Evolutionary conservation across 805 yeast genomes (phyloP).

Genomic region (Candida stauntonica): DNA sequence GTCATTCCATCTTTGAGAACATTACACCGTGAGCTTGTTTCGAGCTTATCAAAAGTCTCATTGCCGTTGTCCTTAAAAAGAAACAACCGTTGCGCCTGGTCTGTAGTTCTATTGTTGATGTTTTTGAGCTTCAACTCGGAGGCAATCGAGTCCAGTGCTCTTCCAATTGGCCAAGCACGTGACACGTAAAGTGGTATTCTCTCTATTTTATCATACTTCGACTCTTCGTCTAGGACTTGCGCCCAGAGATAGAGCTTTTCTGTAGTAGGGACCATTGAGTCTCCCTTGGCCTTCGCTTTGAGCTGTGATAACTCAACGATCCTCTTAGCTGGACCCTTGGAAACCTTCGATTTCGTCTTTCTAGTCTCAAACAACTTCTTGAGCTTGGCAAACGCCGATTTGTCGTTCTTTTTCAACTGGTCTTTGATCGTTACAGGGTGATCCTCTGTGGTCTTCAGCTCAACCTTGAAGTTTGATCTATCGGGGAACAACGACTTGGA

Average conservation of each 20-base stretch:
- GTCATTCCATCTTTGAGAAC: conserved; percentile 18
- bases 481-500: conserved; percentile 25
- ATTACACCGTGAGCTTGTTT: conserved; percentile 20
- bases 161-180: conserved; percentile 26
- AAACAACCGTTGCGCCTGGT: conserved; percentile 17
- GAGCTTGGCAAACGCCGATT: conserved; percentile 20
- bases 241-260: conserved; percentile 24
- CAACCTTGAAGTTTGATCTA: conserved; percentile 18
- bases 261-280: conserved; percentile 13
- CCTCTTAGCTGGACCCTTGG: conserved; percentile 17
- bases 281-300: conserved; percentile 25
- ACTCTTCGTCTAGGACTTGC: conserved; percentile 25
- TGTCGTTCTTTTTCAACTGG: conserved; percentile 2
- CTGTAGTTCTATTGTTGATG: conserved; percentile 23
- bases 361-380: conserved; percentile 17
- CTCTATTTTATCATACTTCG: conserved; percentile 18
- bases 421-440: conserved; percentile 15
- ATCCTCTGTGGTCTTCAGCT: conserved; percentile 18
- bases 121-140: conserved; percentile 19
- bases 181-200: conserved; percentile 21
- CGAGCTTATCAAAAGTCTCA: conserved; percentile 14
- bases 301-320: conserved; percentile 20
- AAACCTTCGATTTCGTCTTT: conserved; percentile 3
- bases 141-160: conserved; percentile 25
- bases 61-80: conserved; percentile 17